Conservation (phyloP, 1,284 basidiomycete genomes). For the Athelia sp. region DNA sequence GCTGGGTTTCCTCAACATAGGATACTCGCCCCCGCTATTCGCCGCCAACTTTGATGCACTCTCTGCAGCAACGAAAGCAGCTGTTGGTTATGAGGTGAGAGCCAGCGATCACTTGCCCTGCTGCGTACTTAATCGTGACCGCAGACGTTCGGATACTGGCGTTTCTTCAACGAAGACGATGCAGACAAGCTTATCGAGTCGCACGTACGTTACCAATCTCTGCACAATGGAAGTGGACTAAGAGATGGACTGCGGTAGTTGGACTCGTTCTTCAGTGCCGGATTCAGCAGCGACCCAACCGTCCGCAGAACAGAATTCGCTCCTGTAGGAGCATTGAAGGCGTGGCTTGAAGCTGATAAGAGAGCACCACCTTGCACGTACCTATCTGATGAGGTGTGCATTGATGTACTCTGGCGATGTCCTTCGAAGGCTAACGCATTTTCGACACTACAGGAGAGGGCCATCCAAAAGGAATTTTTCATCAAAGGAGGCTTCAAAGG, state of each 20-base stretch:
- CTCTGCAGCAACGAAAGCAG: slow-evolving; percentile 2
- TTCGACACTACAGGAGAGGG: slow-evolving; percentile 2
- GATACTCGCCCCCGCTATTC: slow-evolving; percentile 10
- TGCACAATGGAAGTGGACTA: too few relatives aligned
- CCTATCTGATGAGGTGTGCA: slow-evolving; percentile 21
- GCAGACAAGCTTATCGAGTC: slow-evolving; percentile 21
- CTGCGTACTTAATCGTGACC: too few relatives aligned
- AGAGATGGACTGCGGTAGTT: slow-evolving; percentile 23
- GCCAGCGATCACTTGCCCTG: too few relatives aligned
- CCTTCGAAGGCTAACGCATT: too few relatives aligned
- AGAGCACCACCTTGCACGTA: slow-evolving; percentile 23
- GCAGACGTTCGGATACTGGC: slow-evolving; percentile 28
- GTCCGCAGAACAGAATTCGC: slow-evolving; percentile 28
- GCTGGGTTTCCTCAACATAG: slow-evolving; percentile 17
- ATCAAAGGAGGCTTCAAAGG: slow-evolving; percentile 15
- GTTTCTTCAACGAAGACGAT: slow-evolving; percentile 24
- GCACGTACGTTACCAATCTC: slow-evolving; percentile 13
- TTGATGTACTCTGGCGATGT: too few relatives aligned
- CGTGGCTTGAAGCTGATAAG: slow-evolving; percentile 21
- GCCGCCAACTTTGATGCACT: slow-evolving; percentile 3
- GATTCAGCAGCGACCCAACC: slow-evolving; percentile 26
- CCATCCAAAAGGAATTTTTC: not conserved
- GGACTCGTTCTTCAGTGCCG: slow-evolving; percentile 24
- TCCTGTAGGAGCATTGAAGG: slow-evolving; percentile 24
- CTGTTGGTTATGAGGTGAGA: slow-evolving; percentile 21